Conservation (phyloP, 192 early-diverging fungal genomes). For the Coemansia sp. region DNA sequence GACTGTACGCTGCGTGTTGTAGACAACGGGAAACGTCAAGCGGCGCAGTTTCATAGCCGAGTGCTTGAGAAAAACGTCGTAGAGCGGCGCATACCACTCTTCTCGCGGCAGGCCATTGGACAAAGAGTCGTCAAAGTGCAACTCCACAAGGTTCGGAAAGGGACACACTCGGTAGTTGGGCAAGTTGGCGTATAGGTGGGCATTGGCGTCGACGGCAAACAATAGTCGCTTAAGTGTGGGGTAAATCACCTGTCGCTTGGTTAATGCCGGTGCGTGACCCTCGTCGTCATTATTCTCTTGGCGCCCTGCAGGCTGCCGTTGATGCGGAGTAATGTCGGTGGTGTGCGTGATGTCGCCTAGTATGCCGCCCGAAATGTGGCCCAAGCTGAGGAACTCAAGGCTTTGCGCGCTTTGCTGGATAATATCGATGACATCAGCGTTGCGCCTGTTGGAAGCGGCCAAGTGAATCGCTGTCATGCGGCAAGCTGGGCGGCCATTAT, state of each 20-base stretch:
- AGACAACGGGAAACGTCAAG: slow-evolving; percentile 49
- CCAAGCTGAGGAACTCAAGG: slow-evolving; percentile 25
- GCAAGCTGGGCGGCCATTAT: background rate
- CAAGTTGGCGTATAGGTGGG: slow-evolving; percentile 19
- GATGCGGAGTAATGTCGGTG: background rate
- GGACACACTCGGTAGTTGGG: background rate
- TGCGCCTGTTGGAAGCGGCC: slow-evolving; percentile 3
- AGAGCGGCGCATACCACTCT: slow-evolving; percentile 50
- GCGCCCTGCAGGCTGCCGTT: background rate
- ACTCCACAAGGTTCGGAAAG: slow-evolving; percentile 34
- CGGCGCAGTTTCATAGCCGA: slow-evolving; percentile 14
- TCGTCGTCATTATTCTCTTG: background rate
- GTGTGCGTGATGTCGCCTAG: slow-evolving; percentile 13
- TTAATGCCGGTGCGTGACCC: background rate
- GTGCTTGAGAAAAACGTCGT: slow-evolving; percentile 37
- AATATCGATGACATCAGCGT: slow-evolving; percentile 8
- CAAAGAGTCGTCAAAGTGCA: slow-evolving; percentile 44
- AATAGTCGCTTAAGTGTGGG: slow-evolving; percentile 23
- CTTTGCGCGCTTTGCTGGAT: slow-evolving; percentile 20
- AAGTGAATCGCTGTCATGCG: slow-evolving; percentile 16
- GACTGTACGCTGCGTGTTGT: slow-evolving; percentile 44
- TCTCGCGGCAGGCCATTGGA: slow-evolving; percentile 35
- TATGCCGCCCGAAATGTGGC: slow-evolving; percentile 26
- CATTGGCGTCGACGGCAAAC: slow-evolving; percentile 30
- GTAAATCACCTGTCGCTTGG: background rate